Evolutionary conservation across 768 basidiomycete species (phyloP).

Genomic region (Clitopilus hobsonii): DNA sequence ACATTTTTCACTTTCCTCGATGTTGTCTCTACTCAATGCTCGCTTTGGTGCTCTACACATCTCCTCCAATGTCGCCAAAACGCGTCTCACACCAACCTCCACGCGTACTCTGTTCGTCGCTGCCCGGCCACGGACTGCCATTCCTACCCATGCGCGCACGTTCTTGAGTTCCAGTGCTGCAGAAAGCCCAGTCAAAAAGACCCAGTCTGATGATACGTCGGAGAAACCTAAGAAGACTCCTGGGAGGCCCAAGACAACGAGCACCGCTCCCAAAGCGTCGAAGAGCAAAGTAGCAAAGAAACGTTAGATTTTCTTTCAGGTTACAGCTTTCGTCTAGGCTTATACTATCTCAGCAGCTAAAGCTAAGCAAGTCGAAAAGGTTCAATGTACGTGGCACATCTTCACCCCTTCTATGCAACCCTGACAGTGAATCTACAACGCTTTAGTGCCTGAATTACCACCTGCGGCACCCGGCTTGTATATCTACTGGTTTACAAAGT

Average conservation of each 20-base stretch:
- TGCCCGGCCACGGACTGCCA: background rate
- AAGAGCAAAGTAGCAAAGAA: background rate
- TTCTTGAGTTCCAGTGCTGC: conserved; percentile 8
- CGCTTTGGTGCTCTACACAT: conserved; percentile 8
- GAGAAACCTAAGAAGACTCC: background rate
- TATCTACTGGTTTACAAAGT: too few species aligned
- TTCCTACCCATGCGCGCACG: conserved; percentile 11
- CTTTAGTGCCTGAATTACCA: too few species aligned
- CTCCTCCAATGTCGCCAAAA: background rate
- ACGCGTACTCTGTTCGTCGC: conserved; percentile 5
- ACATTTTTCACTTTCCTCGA: background rate
- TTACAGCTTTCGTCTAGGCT: background rate
- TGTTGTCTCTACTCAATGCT: conserved; percentile 9
- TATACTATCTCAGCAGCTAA: too few species aligned
- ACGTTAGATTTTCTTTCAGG: background rate
- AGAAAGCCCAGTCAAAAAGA: background rate
- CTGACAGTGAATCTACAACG: too few species aligned
- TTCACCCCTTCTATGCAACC: too few species aligned
- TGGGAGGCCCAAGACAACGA: background rate
- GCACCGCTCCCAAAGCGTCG: conserved; percentile 7
- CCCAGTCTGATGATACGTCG: background rate
- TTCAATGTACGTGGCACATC: too few species aligned
- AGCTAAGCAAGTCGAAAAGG: too few species aligned
- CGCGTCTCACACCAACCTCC: background rate
- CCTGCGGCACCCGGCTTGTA: too few species aligned